Conservation (phyloP, 805 yeast species). For the Isabelozyma rhagii region DNA sequence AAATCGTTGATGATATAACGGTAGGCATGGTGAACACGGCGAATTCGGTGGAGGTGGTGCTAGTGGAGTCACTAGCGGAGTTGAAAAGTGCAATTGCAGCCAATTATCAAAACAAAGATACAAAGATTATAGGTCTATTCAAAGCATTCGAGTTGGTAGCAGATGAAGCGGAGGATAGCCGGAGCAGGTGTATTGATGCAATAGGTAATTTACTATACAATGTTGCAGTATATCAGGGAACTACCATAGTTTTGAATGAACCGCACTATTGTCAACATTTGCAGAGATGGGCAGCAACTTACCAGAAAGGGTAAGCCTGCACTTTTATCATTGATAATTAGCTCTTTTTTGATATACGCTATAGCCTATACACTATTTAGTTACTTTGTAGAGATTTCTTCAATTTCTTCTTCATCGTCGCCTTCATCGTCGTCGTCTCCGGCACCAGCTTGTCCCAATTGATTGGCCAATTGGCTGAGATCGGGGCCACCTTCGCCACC, state of each 20-base stretch:
- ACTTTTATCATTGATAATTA: too few species aligned
- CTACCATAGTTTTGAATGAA: constrained; percentile 1
- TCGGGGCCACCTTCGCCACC: constrained; percentile 30
- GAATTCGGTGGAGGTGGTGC: constrained; percentile 2
- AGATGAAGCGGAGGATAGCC: neutral
- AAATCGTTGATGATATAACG: neutral
- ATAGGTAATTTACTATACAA: constrained; percentile 6
- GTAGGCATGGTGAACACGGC: constrained; percentile 1
- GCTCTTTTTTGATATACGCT: neutral
- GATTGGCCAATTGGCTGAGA: constrained; percentile 37
- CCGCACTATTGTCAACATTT: neutral
- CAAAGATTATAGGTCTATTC: constrained; percentile 5
- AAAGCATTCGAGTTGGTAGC: constrained; percentile 5
- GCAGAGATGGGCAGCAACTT: neutral
- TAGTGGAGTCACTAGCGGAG: constrained; percentile 7
- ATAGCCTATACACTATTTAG: neutral
- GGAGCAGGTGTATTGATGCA: neutral
- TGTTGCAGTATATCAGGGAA: constrained; percentile 2
- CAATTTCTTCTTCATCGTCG: constrained; percentile 19
- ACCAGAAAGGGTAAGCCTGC: too few species aligned
- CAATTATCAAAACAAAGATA: neutral
- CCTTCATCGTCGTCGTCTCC: constrained; percentile 21
- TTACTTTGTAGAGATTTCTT: constrained; percentile 6
- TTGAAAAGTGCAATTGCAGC: neutral
- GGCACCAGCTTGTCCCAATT: constrained; percentile 41